Percentiles rank a stretch among this genome's conserved stretches.
Conservation (phyloP, 164 flowering plant species). For the Malania oleifera region DNA sequence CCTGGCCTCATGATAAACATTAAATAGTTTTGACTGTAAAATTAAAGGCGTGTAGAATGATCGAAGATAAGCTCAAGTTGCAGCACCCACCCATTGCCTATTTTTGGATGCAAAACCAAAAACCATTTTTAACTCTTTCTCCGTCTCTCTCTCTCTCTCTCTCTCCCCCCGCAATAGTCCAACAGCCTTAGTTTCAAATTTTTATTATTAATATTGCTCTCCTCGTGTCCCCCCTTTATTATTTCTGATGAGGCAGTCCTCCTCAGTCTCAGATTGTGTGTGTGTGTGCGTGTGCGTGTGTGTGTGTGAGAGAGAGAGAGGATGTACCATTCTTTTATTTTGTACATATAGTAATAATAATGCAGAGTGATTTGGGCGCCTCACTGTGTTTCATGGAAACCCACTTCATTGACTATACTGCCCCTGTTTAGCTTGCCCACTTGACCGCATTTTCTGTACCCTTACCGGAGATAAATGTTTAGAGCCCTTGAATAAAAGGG, state of each 20-base stretch:
- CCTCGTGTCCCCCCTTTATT: conserved; percentile 15
- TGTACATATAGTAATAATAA: conserved; percentile 6
- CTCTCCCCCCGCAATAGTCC: too few relatives aligned
- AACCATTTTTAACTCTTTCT: too few relatives aligned
- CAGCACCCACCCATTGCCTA: too few relatives aligned
- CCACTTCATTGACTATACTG: too few relatives aligned
- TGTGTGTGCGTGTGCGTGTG: too few relatives aligned
- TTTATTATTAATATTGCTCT: conserved; percentile 1
- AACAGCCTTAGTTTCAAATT: neutral
- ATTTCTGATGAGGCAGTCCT: too few relatives aligned
- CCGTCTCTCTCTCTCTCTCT: too few relatives aligned
- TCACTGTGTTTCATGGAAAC: neutral
- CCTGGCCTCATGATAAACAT: neutral
- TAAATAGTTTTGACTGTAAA: neutral
- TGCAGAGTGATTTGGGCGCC: conserved; percentile 5
- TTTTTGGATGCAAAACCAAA: conserved; percentile 8
- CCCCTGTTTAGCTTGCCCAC: too few relatives aligned
- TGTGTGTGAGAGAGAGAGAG: too few relatives aligned
- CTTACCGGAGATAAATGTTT: too few relatives aligned
- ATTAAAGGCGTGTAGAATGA: conserved; percentile 7
- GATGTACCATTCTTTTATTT: neutral
- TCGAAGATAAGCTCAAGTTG: conserved; percentile 25
- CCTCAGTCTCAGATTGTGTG: too few relatives aligned
- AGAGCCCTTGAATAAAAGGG: conserved; percentile 14
- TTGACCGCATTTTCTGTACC: too few relatives aligned